Base-by-base conservation (phyloP, 2,329 filamentous ascomycete species). In the Capronia americana region DNA sequence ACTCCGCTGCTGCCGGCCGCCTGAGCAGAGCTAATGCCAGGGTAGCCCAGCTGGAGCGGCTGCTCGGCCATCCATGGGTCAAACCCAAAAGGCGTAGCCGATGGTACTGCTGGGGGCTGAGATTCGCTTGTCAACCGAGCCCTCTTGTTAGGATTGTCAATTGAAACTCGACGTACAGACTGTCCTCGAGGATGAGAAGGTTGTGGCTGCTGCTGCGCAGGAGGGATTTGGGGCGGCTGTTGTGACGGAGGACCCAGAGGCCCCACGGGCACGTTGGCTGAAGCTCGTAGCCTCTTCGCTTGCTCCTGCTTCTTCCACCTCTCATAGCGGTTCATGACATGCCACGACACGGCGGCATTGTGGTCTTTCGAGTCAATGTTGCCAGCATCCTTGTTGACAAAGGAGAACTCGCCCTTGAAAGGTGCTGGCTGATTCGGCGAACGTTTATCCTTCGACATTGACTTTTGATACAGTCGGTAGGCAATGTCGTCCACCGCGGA, bases 371-470 rank as follows among this genome's bases (percentile, higher is more conserved):
- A 72, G 23, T 68, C 69, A 34, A 72, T 72, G 50, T 72, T 72
- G 57, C 69, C 69, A n/a, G 70, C 70, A 63, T 72, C 70, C 64
- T 72, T 72, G 59, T 72, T 72, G 53, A 72, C 70, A 61, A 72
- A 72, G 32, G 70, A 72, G 57, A 71, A 72, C 44, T 72, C 70
- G 41, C 70, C 70, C 46, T 66, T 65, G 61, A 72, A 72, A 10
- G 67, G 64, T 3, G 67, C 69, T 32, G 69, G 67, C 24, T 69
- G 64, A n/a, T 62, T 48, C 3, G 67, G 26, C 12, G 68, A 59
- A 17, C 58, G 66, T 46, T 63, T 72, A 20, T 68, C 66, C 44
- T 69, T 67, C 24, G 68, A 66, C 68, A 70, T 71, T 28, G 56
- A 38, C n/a, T 57, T 54, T 14, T 58, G 55, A 32, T 53, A 54